Evolutionary conservation across 2,329 filamentous ascomycete genomes (phyloP).

Genomic region (Neonectria punicea): DNA sequence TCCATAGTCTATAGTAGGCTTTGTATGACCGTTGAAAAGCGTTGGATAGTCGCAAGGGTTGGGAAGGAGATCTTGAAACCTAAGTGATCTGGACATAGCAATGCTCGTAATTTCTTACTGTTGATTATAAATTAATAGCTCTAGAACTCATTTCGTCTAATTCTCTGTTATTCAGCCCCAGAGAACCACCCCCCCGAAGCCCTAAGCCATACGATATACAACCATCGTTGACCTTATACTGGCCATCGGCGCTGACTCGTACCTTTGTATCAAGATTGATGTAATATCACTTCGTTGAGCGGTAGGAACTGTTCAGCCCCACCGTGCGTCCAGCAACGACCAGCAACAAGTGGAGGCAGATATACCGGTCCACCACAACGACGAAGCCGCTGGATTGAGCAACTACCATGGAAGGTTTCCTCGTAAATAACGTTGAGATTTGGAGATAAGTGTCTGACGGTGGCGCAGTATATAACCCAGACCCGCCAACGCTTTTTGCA

Average conservation of each 20-base stretch:
- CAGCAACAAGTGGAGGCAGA: background rate
- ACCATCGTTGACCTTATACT: background rate
- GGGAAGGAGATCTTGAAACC: no score
- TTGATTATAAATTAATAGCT: no score
- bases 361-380: background rate
- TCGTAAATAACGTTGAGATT: background rate
- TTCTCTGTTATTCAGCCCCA: no score
- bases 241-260: no score
- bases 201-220: no score
- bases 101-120: no score
- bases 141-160: no score
- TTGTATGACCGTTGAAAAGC: no score
- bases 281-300: background rate
- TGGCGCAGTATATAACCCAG: background rate
- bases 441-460: background rate
- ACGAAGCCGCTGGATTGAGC: background rate
- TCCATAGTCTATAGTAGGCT: no score
- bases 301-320: background rate
- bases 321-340: background rate
- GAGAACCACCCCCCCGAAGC: background rate
- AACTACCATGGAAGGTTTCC: background rate
- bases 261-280: no score
- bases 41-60: no score
- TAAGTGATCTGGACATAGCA: no score
- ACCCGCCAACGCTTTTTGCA: background rate